These are phyloP conservation scores for Carex pumila DNA, from an alignment of 176 grass and related monocot species.

Conservation along the genomic window DNA sequence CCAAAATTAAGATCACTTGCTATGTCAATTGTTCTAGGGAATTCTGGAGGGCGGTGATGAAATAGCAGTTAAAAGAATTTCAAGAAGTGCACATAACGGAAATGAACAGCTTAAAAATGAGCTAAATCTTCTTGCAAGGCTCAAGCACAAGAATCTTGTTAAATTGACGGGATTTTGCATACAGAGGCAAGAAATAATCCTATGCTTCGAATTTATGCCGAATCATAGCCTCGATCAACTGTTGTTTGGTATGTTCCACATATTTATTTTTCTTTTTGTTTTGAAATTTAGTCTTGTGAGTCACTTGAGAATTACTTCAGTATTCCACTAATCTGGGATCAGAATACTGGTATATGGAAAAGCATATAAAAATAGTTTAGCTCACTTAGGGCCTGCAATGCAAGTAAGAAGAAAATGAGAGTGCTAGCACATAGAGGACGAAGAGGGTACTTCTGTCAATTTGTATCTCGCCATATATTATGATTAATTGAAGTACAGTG, in stretches of 20 bases:
- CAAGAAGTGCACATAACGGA: background rate
- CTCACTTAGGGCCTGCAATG: background rate
- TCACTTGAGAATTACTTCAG: background rate
- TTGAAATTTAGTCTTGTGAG: background rate
- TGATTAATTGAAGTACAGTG: background rate
- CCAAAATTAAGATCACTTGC: background rate
- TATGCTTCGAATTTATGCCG: background rate
- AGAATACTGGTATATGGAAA: background rate
- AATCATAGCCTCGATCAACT: conserved; percentile 5
- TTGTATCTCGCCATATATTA: too few relatives aligned
- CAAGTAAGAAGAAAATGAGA: too few relatives aligned
- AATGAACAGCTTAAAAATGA: conserved; percentile 5
- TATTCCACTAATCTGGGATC: background rate
- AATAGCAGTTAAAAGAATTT: conserved; percentile 10
- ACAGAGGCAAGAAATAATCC: background rate
- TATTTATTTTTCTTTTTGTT: background rate
- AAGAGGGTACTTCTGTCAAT: too few relatives aligned
- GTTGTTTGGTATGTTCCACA: background rate
- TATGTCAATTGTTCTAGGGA: background rate
- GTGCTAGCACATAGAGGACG: too few relatives aligned
- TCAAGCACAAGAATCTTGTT: conserved; percentile 15
- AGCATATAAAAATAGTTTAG: background rate
- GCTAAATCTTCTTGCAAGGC: too few relatives aligned
- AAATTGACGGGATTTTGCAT: conserved; percentile 1
- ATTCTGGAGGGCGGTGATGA: background rate